phyloP scores from a whole-genome alignment of 73 alveolate genomes.

The Stentor coeruleus region DNA sequence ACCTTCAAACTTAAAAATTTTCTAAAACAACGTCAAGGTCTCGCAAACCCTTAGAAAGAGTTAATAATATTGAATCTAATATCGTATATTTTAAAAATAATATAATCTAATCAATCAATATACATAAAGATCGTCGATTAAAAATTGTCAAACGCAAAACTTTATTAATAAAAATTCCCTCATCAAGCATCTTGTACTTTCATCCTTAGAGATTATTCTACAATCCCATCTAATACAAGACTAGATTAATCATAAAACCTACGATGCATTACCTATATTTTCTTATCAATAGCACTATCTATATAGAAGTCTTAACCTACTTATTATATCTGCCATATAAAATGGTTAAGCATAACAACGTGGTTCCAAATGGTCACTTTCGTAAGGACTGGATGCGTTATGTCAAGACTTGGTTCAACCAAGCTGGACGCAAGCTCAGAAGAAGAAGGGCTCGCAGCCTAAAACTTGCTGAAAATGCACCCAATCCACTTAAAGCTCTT shows the following conservation, averaged over 20 bases:
- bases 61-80: not conserved
- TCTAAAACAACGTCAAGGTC: not conserved
- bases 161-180: not conserved
- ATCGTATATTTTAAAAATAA: not conserved
- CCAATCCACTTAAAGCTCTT: constrained; percentile 77
- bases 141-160: not conserved
- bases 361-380: constrained; percentile 86
- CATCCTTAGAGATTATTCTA: not conserved
- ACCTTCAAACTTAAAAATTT: not conserved
- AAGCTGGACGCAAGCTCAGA: constrained; percentile 73
- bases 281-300: too few relatives aligned
- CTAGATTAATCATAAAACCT: too few relatives aligned
- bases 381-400: constrained; percentile 86
- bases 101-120: not conserved
- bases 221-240: constrained; percentile 21
- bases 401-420: constrained; percentile 93
- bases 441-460: constrained; percentile 58
- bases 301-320: too few relatives aligned
- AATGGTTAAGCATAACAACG: constrained; percentile 62
- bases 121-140: not conserved
- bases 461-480: constrained; percentile 37
- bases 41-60: not conserved
- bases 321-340: too few relatives aligned
- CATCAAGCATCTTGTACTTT: constrained; percentile 4
- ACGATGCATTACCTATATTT: too few relatives aligned